Evolutionary conservation across 371 early-diverging fungal species (phyloP).

Genomic region (Saksenaea vasiformis): DNA sequence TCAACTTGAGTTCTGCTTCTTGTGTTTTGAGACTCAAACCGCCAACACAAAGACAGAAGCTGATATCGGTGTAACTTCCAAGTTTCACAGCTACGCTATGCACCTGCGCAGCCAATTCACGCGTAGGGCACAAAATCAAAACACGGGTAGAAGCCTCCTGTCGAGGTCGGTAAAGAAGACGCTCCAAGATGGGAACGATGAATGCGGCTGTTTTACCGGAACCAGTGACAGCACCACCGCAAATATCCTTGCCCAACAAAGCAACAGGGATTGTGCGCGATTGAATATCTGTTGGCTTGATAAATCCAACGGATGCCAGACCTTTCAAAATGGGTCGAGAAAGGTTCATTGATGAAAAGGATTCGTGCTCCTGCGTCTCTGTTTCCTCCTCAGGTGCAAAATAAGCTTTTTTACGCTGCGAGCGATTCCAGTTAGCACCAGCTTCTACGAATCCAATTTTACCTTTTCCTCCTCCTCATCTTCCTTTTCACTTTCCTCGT

Average conservation of each 20-base stretch:
- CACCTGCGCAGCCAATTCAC: slow-evolving; percentile 98
- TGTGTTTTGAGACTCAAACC: slow-evolving; percentile 93
- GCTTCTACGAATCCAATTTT: too few species aligned
- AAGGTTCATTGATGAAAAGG: slow-evolving; percentile 90
- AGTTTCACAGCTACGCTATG: slow-evolving; percentile 90
- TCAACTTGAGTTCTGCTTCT: slow-evolving; percentile 86
- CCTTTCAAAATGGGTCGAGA: slow-evolving; percentile 96
- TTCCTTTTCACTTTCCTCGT: slow-evolving; percentile 40
- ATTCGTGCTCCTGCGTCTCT: slow-evolving; percentile 49
- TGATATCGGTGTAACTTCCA: slow-evolving; percentile 87
- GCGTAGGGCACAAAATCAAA: slow-evolving; percentile 98
- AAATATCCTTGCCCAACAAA: slow-evolving; percentile 97
- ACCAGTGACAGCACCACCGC: slow-evolving; percentile 99
- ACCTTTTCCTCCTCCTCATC: slow-evolving; percentile 47
- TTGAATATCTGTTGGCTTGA: slow-evolving; percentile 98
- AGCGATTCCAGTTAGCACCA: slow-evolving; percentile 39
- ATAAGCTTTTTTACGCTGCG: slow-evolving; percentile 70
- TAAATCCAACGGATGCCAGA: slow-evolving; percentile 86
- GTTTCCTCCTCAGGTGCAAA: slow-evolving; percentile 71
- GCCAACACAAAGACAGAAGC: slow-evolving; percentile 87
- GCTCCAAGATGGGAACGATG: slow-evolving; percentile 96
- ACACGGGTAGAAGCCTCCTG: slow-evolving; percentile 86
- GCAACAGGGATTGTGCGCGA: slow-evolving; percentile 95
- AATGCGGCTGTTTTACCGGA: slow-evolving; percentile 99
- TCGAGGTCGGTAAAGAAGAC: slow-evolving; percentile 88